Base-by-base conservation (phyloP, 2,329 filamentous ascomycete species). In the Hirsutella rhossiliensis region DNA sequence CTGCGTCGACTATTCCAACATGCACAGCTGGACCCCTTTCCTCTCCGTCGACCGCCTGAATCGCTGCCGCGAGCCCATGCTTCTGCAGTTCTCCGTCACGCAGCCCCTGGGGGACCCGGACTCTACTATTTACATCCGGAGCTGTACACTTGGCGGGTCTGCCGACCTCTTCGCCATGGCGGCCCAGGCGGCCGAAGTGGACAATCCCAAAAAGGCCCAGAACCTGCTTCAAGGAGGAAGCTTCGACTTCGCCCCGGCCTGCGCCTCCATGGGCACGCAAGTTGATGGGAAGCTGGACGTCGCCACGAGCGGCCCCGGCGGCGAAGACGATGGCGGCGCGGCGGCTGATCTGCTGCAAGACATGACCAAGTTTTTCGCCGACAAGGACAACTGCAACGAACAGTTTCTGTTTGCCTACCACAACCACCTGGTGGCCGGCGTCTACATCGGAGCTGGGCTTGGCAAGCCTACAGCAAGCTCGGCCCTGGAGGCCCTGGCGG, bases 21-120 rank as follows among this genome's bases (percentile, higher is more conserved):
- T 43, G 3, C 48, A 56, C 38, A 52, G 38, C 11, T 56, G 49
- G 54, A 54, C 45, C 31, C 31, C 48, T 18, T 56, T 55, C 38
- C 38, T 50, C 12, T 51, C 50, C 7, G 44, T 50, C 39, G 41
- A 49, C 5, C 50, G 52, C 17, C 49, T 56, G 12, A 31, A 36
- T 2, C 45, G 50, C 13, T 54, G 52, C 41, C 11, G 50, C 5
- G 19, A 37, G 9, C 43, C 39, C 9, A 41, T 45, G 43, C 31
- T 45, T 2, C 31, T 43, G 18, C 49, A 53, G 23, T 38, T 51
- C 19, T 46, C 49, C 2, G 39, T 48, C 9, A 34, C 31, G 3
- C 46, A 51, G 8, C 45, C 40, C 12, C 36, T 51, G 4, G 47
- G 47, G 30, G 39, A 48, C 15, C 38, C 44, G 27, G 27, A 42